These are phyloP conservation scores for Oryza glumipatula DNA, from an alignment of 176 grass and related monocot genomes.

Conservation along the genomic window DNA sequence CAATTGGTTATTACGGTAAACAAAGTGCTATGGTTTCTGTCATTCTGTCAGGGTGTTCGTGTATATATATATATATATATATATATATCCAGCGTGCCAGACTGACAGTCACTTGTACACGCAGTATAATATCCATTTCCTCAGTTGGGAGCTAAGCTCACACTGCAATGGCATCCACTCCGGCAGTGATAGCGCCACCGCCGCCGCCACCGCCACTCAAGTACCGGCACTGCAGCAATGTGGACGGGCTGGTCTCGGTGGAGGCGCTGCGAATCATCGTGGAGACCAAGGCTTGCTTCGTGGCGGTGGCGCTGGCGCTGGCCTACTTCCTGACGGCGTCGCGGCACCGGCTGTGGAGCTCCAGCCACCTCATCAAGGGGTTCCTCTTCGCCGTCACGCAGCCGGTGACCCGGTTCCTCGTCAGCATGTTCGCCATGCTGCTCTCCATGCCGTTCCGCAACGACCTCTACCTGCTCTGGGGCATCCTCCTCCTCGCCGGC, in stretches of 20 bases:
- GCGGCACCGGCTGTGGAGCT: constrained; percentile 44
- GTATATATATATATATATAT: constrained; percentile 21
- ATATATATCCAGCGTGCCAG: neutral
- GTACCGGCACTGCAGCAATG: neutral
- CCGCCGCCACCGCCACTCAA: constrained; percentile 20
- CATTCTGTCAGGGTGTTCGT: neutral
- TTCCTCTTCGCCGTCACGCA: constrained; percentile 42
- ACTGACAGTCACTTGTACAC: neutral
- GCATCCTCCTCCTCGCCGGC: constrained; percentile 34
- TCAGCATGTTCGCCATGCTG: constrained; percentile 39
- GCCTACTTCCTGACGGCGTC: constrained; percentile 44
- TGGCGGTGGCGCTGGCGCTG: constrained; percentile 20
- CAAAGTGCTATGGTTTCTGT: no score
- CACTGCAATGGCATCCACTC: constrained; percentile 1
- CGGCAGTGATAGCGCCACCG: neutral
- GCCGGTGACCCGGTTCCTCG: constrained; percentile 26
- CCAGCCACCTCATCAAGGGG: constrained; percentile 33
- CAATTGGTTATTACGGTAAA: neutral
- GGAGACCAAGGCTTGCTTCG: constrained; percentile 31
- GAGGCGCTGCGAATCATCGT: constrained; percentile 27
- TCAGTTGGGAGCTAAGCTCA: neutral
- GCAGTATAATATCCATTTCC: neutral
- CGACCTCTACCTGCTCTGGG: constrained; percentile 47
- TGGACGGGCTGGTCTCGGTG: constrained; percentile 26
- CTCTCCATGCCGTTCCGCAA: constrained; percentile 42